These are phyloP conservation scores for Ceratocystis huliohia DNA, from an alignment of 2,329 filamentous ascomycete species.

Conservation along the genomic window DNA sequence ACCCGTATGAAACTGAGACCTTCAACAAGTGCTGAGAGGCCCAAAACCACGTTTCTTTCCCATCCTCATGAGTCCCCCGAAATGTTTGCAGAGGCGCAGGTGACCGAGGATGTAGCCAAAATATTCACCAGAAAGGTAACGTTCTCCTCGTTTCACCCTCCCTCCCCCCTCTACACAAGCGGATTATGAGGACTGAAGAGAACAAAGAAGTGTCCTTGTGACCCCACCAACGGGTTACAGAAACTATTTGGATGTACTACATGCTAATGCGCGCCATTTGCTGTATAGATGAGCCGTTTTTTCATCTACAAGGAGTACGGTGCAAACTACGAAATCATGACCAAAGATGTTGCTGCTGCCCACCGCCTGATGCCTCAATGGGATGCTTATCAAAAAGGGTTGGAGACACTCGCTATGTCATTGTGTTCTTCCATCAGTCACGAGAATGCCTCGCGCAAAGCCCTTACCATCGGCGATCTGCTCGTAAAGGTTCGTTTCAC, in stretches of 20 bases:
- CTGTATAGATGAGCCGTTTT: constrained; percentile 59
- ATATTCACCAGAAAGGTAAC: constrained; percentile 47
- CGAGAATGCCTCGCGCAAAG: constrained; percentile 53
- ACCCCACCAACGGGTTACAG: not conserved
- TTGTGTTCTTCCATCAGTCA: constrained; percentile 56
- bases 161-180: not conserved
- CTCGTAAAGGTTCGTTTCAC: constrained; percentile 60
- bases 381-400: constrained; percentile 69
- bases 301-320: constrained; percentile 86
- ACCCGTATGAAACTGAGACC: constrained; percentile 30
- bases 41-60: constrained; percentile 22
- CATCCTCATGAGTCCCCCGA: constrained; percentile 38
- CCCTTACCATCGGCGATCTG: constrained; percentile 70
- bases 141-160: not conserved
- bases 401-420: constrained; percentile 69
- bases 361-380: constrained; percentile 59
- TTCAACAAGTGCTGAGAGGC: not conserved
- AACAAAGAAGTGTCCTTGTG: not conserved
- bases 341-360: constrained; percentile 58
- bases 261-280: not conserved
- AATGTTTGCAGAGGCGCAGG: constrained; percentile 44
- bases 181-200: not conserved
- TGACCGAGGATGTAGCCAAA: constrained; percentile 48
- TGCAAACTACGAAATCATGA: constrained; percentile 76
- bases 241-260: not conserved